These are phyloP conservation scores for Erythrophleum ivorense DNA, from an alignment of 331 rosid species.

Conservation along the genomic window DNA sequence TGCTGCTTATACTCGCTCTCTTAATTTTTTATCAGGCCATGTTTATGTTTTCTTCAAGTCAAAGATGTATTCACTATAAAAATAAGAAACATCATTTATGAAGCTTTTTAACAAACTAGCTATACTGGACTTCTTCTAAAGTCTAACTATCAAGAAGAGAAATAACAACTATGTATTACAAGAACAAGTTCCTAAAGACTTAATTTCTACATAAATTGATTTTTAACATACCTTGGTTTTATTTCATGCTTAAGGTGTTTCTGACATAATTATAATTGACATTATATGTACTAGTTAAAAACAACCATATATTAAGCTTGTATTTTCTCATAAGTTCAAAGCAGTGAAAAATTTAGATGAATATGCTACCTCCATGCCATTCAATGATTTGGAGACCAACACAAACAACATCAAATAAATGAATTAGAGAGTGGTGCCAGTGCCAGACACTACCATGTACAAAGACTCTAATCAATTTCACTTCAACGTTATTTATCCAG, in stretches of 20 bases:
- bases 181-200: background rate
- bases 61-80: background rate
- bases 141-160: background rate
- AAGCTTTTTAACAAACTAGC: background rate
- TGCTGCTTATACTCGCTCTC: background rate
- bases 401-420: background rate
- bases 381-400: background rate
- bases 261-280: background rate
- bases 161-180: background rate
- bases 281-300: background rate
- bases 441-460: background rate
- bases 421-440: background rate
- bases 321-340: too few relatives aligned
- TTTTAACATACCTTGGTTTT: background rate
- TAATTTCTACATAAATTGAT: background rate
- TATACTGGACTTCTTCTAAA: background rate
- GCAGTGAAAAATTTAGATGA: too few relatives aligned
- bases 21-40: background rate
- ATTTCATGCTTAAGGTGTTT: background rate
- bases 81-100: background rate
- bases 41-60: background rate
- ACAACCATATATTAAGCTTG: too few relatives aligned
- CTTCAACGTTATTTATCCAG: background rate
- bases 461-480: constrained; percentile 36
- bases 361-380: background rate